These are phyloP conservation scores for Chalciporus chontae DNA, from an alignment of 768 basidiomycete genomes.

Conservation along the genomic window DNA sequence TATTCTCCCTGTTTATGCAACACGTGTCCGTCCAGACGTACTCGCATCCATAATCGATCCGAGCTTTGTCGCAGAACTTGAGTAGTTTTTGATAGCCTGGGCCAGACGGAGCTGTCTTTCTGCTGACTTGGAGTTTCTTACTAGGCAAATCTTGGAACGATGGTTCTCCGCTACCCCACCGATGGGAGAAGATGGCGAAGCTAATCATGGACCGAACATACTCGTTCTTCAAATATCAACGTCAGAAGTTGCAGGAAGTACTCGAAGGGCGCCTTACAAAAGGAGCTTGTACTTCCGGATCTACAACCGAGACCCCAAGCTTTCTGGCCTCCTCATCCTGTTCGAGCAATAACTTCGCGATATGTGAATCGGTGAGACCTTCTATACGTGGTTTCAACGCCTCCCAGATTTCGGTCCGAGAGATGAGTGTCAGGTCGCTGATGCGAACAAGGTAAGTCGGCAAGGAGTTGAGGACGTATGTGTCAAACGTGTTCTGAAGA, in stretches of 20 bases:
- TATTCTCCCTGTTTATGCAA: slow-evolving; percentile 27
- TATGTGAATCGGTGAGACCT: slow-evolving; percentile 18
- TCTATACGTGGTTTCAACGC: slow-evolving; percentile 18
- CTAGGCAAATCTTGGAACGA: slow-evolving; percentile 21
- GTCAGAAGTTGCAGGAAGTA: neutral
- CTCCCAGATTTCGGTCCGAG: slow-evolving; percentile 21
- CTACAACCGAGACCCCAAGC: slow-evolving; percentile 18
- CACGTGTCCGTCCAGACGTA: slow-evolving; percentile 29
- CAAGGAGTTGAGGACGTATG: slow-evolving; percentile 23
- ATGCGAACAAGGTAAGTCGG: slow-evolving; percentile 23
- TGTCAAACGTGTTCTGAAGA: slow-evolving; percentile 21
- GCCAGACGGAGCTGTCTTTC: slow-evolving; percentile 13
- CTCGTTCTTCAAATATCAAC: slow-evolving; percentile 15
- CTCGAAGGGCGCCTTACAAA: slow-evolving; percentile 13
- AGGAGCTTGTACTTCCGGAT: slow-evolving; percentile 17
- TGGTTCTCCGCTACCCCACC: slow-evolving; percentile 24
- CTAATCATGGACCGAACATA: slow-evolving; percentile 16
- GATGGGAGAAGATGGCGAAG: slow-evolving; percentile 27
- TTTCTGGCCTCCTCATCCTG: slow-evolving; percentile 22
- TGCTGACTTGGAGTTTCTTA: slow-evolving; percentile 12
- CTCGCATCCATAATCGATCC: slow-evolving; percentile 22
- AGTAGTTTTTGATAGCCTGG: slow-evolving; percentile 24
- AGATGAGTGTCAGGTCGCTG: slow-evolving; percentile 19
- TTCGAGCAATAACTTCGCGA: slow-evolving; percentile 23
- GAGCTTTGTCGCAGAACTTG: slow-evolving; percentile 27